phyloP scores from a whole-genome alignment of 139 green algal species.

The Asterochloris erici region DNA sequence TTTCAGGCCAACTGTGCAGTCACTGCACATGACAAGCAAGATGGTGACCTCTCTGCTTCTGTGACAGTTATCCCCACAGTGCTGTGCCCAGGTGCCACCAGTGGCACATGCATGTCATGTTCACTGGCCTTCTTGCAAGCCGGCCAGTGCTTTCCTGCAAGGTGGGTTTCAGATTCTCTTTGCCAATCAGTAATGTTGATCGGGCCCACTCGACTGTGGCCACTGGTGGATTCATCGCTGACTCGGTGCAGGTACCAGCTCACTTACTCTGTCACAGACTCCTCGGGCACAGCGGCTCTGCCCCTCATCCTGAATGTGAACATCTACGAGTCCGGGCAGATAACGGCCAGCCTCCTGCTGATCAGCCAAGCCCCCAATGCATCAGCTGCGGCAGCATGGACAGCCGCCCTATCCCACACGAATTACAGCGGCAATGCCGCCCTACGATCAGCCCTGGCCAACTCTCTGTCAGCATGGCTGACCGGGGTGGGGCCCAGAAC shows the following conservation, averaged over 20 bases:
- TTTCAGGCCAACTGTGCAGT: background rate
- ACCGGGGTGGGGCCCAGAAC: too few species aligned
- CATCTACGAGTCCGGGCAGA: background rate
- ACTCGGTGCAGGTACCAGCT: background rate
- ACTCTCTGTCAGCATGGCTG: too few species aligned
- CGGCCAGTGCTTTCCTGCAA: background rate
- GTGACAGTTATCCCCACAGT: background rate
- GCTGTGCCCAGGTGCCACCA: background rate
- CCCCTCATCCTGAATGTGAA: background rate
- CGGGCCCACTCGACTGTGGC: background rate
- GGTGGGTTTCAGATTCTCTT: background rate
- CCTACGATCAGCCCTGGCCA: too few species aligned
- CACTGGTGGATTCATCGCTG: too few species aligned
- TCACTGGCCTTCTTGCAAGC: background rate
- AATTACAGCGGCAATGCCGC: too few species aligned
- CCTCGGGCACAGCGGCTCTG: background rate
- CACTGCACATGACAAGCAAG: conserved; percentile 3
- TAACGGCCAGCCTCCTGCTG: background rate
- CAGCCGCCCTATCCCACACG: too few species aligned
- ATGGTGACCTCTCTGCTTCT: conserved; percentile 8
- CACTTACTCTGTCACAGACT: background rate
- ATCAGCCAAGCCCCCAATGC: background rate
- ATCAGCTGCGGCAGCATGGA: too few species aligned
- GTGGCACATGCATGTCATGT: background rate
- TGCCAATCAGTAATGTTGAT: background rate